phyloP scores from a whole-genome alignment of 345 rosid genomes.

The Eutrema yunnanense region DNA sequence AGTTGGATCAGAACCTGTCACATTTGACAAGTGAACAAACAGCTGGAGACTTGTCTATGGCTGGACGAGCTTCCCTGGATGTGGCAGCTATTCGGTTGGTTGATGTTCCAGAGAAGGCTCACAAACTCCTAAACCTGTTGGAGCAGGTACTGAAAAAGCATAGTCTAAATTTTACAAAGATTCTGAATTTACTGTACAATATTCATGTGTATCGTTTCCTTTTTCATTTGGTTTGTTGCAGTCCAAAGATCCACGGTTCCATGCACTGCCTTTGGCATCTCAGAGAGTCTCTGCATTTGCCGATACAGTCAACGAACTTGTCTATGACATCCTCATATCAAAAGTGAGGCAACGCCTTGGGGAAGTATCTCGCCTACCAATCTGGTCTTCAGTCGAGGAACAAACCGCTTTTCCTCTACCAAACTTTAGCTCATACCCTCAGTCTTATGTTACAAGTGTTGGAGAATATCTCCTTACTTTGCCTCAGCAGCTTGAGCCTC shows the following conservation, averaged over 20 bases:
- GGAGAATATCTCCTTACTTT: constrained; percentile 98
- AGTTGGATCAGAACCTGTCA: constrained; percentile 63
- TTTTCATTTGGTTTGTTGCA: constrained; percentile 31
- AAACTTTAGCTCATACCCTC: constrained; percentile 94
- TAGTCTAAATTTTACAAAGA: neutral
- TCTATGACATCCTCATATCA: constrained; percentile 87
- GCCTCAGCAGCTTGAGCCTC: constrained; percentile 97
- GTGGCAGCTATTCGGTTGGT: constrained; percentile 81
- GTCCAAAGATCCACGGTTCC: constrained; percentile 98
- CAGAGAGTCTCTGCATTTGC: constrained; percentile 84
- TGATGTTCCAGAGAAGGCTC: constrained; percentile 82
- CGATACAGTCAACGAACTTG: constrained; percentile 87
- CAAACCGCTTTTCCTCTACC: constrained; percentile 78
- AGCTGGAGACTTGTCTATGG: constrained; percentile 44
- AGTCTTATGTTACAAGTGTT: constrained; percentile 76
- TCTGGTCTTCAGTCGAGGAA: constrained; percentile 91
- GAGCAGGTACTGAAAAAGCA: constrained; percentile 57
- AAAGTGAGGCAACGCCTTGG: constrained; percentile 89
- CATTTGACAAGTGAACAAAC: constrained; percentile 43
- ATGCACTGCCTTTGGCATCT: constrained; percentile 86
- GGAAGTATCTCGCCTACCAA: constrained; percentile 71
- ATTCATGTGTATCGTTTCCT: neutral
- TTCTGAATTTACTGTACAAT: neutral
- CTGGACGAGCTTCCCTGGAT: constrained; percentile 85
- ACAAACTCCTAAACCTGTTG: constrained; percentile 73